A percentile compares a stretch with the other conserved stretches of the same genome.
phyloP scores from a whole-genome alignment of 768 basidiomycete genomes.

The Pulveroboletus sp. region DNA sequence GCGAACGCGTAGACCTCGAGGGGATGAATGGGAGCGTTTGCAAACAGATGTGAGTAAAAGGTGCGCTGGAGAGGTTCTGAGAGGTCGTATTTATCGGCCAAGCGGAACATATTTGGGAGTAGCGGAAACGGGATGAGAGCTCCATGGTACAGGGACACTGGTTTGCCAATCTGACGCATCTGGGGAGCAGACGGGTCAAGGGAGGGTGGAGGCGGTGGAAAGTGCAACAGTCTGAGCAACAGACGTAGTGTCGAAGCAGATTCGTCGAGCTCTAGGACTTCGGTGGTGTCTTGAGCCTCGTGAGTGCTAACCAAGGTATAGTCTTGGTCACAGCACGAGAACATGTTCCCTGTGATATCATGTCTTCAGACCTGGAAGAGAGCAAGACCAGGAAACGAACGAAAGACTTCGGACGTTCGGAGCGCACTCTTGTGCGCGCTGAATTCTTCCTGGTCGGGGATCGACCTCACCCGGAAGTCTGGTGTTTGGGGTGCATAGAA shows the following conservation, averaged over 20 bases:
- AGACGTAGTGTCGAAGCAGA: constrained; percentile 41
- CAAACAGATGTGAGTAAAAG: constrained; percentile 49
- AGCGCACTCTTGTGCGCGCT: constrained; percentile 46
- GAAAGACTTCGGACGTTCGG: constrained; percentile 55
- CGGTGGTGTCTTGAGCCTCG: constrained; percentile 21
- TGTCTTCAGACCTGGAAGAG: constrained; percentile 7
- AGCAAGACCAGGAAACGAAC: constrained; percentile 36
- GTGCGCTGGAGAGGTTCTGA: constrained; percentile 39
- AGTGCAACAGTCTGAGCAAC: constrained; percentile 54
- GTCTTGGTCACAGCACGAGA: constrained; percentile 48
- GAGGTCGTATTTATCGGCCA: constrained; percentile 66
- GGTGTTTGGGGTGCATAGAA: constrained; percentile 43
- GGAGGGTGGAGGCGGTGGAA: constrained; percentile 45
- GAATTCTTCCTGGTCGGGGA: constrained; percentile 47
- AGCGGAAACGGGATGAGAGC: constrained; percentile 63
- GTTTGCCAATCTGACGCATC: constrained; percentile 28
- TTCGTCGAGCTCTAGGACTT: constrained; percentile 54
- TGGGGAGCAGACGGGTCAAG: constrained; percentile 24
- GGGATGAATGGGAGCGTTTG: constrained; percentile 46
- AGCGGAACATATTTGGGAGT: constrained; percentile 48
- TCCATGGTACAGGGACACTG: constrained; percentile 30
- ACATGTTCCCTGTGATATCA: constrained; percentile 56
- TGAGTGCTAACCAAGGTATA: constrained; percentile 6
- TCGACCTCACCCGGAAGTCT: constrained; percentile 54
- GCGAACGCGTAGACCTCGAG: constrained; percentile 63